phyloP scores from a whole-genome alignment of 495 filamentous ascomycete species.

The Aspergillus baeticus region DNA sequence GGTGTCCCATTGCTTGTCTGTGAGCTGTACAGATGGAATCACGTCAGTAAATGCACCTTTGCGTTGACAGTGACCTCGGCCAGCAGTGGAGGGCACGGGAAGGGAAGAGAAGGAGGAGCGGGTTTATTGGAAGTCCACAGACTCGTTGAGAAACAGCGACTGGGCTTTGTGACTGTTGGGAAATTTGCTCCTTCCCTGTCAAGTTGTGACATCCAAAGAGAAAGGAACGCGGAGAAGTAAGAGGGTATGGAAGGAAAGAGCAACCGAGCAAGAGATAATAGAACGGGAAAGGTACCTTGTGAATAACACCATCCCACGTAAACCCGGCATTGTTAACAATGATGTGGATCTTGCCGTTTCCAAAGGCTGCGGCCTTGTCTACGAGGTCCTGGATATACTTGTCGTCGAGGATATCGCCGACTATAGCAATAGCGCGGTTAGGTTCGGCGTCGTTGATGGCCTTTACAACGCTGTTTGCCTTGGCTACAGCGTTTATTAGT shows the following conservation, averaged over 20 bases:
- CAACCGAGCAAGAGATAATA: neutral
- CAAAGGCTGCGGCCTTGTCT: constrained; percentile 73
- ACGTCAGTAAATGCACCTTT: too few relatives aligned
- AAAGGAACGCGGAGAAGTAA: too few relatives aligned
- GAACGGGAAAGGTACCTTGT: constrained; percentile 58
- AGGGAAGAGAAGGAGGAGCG: neutral
- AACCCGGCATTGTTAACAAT: constrained; percentile 87
- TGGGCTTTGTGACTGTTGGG: too few relatives aligned
- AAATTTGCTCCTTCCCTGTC: too few relatives aligned
- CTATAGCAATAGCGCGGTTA: constrained; percentile 61
- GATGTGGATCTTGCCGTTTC: constrained; percentile 81
- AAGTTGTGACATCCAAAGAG: too few relatives aligned
- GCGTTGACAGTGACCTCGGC: neutral
- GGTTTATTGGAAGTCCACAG: too few relatives aligned
- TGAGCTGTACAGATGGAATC: constrained; percentile 54
- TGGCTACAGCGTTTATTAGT: constrained; percentile 39
- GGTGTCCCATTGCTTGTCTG: constrained; percentile 87
- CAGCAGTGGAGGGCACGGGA: neutral
- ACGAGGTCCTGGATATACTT: constrained; percentile 67
- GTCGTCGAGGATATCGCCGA: constrained; percentile 71
- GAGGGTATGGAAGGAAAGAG: too few relatives aligned
- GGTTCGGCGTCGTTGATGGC: constrained; percentile 61
- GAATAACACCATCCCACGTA: constrained; percentile 89
- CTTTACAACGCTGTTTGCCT: constrained; percentile 60
- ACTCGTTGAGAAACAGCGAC: too few relatives aligned